Conservation (phyloP, 805 yeast species). For the Priceomyces castillae region DNA sequence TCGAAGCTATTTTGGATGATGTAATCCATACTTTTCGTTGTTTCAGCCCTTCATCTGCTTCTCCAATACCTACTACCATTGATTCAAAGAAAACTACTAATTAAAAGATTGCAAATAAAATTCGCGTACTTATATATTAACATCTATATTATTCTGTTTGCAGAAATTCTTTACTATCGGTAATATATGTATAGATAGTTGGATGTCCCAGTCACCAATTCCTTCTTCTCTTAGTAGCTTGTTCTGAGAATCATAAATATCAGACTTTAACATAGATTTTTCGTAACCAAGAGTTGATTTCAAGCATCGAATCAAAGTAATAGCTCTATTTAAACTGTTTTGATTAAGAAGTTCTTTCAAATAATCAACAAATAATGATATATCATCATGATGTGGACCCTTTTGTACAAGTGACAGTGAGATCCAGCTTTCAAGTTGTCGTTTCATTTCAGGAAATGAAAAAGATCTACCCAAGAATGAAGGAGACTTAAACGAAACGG, state of each 20-base stretch:
- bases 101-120: not conserved
- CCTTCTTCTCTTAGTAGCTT: constrained; percentile 6
- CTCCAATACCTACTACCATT: not conserved
- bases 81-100: not conserved
- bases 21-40: constrained; percentile 20
- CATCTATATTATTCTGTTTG: constrained; percentile 5
- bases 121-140: constrained; percentile 5
- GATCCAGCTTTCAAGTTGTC: constrained; percentile 26
- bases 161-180: constrained; percentile 10
- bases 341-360: constrained; percentile 16
- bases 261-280: constrained; percentile 1
- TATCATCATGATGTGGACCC: constrained; percentile 38
- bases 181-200: constrained; percentile 2
- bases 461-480: constrained; percentile 14
- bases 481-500: constrained; percentile 11
- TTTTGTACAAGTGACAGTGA: constrained; percentile 22
- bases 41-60: not conserved
- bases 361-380: constrained; percentile 19
- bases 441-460: constrained; percentile 13
- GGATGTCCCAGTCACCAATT: constrained; percentile 10
- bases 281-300: constrained; percentile 9
- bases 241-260: not conserved
- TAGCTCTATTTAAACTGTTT: constrained; percentile 15
- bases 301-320: constrained; percentile 16
- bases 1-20: constrained; percentile 16